phyloP scores from a whole-genome alignment of 805 yeast species.

The Spathaspora sp. region DNA sequence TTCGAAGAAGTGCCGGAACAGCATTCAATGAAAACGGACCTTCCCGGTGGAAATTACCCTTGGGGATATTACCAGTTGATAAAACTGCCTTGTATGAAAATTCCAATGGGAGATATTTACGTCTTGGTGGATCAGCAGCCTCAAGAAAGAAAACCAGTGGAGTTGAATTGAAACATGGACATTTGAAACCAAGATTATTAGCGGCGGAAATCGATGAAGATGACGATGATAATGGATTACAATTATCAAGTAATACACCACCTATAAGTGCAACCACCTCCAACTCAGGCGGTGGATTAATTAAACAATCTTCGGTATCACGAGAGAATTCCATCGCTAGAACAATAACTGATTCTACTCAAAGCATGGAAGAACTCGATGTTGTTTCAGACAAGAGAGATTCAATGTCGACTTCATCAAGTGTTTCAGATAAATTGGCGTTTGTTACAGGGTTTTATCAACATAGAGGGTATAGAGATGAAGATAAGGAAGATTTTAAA shows the following conservation, averaged over 20 bases:
- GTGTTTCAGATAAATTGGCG: slow-evolving; percentile 21
- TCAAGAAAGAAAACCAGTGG: slow-evolving; percentile 31
- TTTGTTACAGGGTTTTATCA: slow-evolving; percentile 33
- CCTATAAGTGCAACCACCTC: background rate
- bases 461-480: slow-evolving; percentile 34
- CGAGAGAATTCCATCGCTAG: slow-evolving; percentile 27
- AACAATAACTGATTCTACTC: slow-evolving; percentile 21
- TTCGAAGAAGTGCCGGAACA: slow-evolving; percentile 44
- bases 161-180: slow-evolving; percentile 60
- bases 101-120: slow-evolving; percentile 24
- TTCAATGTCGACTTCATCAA: slow-evolving; percentile 21
- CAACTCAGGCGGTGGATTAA: slow-evolving; percentile 4
- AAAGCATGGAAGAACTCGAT: background rate
- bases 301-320: slow-evolving; percentile 13
- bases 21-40: slow-evolving; percentile 48
- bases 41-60: slow-evolving; percentile 47
- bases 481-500: slow-evolving; percentile 12
- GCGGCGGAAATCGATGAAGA: slow-evolving; percentile 74
- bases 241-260: slow-evolving; percentile 4
- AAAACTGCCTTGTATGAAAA: slow-evolving; percentile 21
- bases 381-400: slow-evolving; percentile 13
- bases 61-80: slow-evolving; percentile 51
- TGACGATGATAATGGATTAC: slow-evolving; percentile 5
- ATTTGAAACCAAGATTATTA: slow-evolving; percentile 58
- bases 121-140: slow-evolving; percentile 18